Evolutionary conservation across 345 rosid genomes (phyloP).

Genomic region (Eucalyptus viminalis): DNA sequence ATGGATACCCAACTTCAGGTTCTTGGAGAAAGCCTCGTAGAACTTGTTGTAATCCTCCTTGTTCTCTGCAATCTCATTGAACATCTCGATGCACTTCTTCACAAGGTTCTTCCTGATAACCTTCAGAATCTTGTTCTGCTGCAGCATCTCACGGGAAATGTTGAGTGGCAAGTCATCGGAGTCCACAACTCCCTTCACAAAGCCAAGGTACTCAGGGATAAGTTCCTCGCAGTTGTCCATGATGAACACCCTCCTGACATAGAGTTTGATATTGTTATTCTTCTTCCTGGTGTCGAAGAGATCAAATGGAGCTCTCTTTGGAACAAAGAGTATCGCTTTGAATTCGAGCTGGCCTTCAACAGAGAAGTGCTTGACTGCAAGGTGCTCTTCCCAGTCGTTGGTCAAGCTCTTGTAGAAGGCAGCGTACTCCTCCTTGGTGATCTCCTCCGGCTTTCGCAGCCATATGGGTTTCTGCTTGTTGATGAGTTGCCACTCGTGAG

Average conservation of each 20-base stretch:
- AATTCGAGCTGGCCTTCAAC: slow-evolving; percentile 95
- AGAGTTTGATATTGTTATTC: slow-evolving; percentile 79
- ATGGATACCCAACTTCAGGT: slow-evolving; percentile 74
- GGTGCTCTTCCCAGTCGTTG: slow-evolving; percentile 85
- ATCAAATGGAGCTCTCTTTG: slow-evolving; percentile 81
- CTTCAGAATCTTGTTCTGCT: slow-evolving; percentile 92
- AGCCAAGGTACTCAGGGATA: slow-evolving; percentile 72
- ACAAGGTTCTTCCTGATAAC: slow-evolving; percentile 88
- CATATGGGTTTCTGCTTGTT: slow-evolving; percentile 93
- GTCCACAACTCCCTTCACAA: slow-evolving; percentile 84
- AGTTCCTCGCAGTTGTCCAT: slow-evolving; percentile 96
- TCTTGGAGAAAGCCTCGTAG: slow-evolving; percentile 82
- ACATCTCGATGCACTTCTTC: slow-evolving; percentile 90
- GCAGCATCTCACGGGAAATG: slow-evolving; percentile 85
- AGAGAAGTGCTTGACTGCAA: slow-evolving; percentile 82
- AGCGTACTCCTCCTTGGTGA: slow-evolving; percentile 78
- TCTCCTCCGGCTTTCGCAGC: slow-evolving; percentile 90
- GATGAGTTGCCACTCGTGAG: slow-evolving; percentile 77
- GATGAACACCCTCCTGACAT: slow-evolving; percentile 78
- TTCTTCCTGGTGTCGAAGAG: slow-evolving; percentile 80
- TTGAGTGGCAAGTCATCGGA: slow-evolving; percentile 89
- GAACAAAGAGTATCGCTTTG: slow-evolving; percentile 73
- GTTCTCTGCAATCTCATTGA: slow-evolving; percentile 80
- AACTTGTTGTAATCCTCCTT: slow-evolving; percentile 82
- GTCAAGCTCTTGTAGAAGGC: slow-evolving; percentile 82